Base-by-base conservation (phyloP, 257 asterid genomes). In the Thymus mandschuricus region DNA sequence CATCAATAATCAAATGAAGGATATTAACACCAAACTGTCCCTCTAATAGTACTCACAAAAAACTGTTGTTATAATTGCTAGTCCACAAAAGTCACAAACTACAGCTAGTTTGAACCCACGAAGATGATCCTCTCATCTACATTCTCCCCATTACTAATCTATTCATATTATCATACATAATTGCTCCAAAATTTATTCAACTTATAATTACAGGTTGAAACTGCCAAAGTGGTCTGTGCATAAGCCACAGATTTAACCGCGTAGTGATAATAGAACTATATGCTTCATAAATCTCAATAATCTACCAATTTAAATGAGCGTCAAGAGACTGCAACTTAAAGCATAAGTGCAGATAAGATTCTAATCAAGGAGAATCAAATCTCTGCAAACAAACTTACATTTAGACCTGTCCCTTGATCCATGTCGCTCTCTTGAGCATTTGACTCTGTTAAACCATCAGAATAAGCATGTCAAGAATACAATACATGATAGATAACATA, bases 361-460 rank as follows among this genome's bases (percentile, higher is more conserved):
- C 56, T 21, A 28, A 4, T 51, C 6, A 41, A 15, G 10, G 58
- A 10, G 54, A 50, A 72, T 21, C 54, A 68, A 68, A 71, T 57
- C 44, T 34, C 46, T n/a, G 58, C 12, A 55, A 74, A 45, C 6
- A 41, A 68, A 81, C 96, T 80, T 84, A 91, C 98, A 79, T 80
- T 60, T 48, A 70, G 68, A 70, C 33, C 66, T 34, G 78, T 75
- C 69, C 64, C 90, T 38, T 72, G 84, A 74, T 13, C 78, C 73
- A 63, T 77, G 34, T 77, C 83, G 63, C 71, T 77, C 58, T 49
- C 54, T 43, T 72, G 92, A 69, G 76, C 80, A 64, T 75, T 74
- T 56, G 72, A 72, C 77, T 81, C 97, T 91, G 97, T 50, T 75
- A 34, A 85, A 45, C 27, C 65, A 83, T 60, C 62, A 78, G 33